Evolutionary conservation across 1,139 yeast genomes (phyloP).

Genomic region (Geotrichum australiense): DNA sequence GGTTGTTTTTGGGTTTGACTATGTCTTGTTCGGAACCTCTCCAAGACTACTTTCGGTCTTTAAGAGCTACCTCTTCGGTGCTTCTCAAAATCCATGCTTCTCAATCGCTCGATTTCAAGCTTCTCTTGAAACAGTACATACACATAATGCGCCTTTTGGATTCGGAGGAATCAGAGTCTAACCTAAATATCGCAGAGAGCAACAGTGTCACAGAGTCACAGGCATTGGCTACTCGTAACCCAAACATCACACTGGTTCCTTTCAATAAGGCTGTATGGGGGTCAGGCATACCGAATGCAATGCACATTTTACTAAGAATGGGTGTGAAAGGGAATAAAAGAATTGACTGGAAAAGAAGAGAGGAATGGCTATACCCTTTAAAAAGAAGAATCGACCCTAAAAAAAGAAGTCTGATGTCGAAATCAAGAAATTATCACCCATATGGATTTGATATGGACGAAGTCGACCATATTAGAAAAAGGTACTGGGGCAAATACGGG

Average conservation of each 20-base stretch:
- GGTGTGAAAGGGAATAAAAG: no score
- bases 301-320: no score
- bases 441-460: slow-evolving; percentile 13
- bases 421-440: slow-evolving; percentile 14
- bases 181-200: background rate
- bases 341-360: slow-evolving; percentile 11
- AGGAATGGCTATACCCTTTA: slow-evolving; percentile 14
- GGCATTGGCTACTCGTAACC: background rate
- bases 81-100: background rate
- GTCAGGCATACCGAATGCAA: no score
- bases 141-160: background rate
- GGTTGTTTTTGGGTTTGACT: no score
- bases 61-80: no score
- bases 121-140: slow-evolving; percentile 2
- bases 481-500: no score
- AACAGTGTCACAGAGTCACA: background rate
- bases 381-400: slow-evolving; percentile 8
- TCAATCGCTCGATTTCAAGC: background rate
- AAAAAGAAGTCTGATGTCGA: slow-evolving; percentile 9
- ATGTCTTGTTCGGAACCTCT: no score
- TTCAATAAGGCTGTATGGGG: no score
- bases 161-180: background rate
- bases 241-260: background rate
- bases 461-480: slow-evolving; percentile 4
- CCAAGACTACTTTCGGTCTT: no score